phyloP scores from a whole-genome alignment of 352 stramenopile genomes.

The Phytophthora fragariae region DNA sequence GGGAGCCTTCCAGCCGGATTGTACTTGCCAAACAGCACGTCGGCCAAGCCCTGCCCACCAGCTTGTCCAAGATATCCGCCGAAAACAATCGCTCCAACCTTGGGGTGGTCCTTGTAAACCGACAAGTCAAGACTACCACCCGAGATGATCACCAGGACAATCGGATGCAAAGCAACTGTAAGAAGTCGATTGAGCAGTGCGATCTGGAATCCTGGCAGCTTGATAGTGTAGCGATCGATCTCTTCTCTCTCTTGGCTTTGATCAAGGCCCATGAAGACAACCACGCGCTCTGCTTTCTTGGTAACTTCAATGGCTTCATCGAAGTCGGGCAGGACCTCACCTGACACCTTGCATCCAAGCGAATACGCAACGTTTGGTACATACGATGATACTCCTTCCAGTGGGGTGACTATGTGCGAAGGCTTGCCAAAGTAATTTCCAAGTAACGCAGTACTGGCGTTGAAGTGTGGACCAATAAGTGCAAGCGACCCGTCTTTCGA shows the following conservation, averaged over 20 bases:
- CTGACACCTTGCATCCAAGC: constrained; percentile 65
- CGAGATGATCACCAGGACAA: constrained; percentile 85
- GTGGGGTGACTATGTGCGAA: constrained; percentile 66
- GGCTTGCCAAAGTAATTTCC: constrained; percentile 82
- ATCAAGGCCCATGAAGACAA: constrained; percentile 77
- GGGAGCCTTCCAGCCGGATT: constrained; percentile 75
- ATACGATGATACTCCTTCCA: constrained; percentile 51
- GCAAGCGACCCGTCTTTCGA: constrained; percentile 46
- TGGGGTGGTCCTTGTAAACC: constrained; percentile 60
- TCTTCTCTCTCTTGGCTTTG: constrained; percentile 73
- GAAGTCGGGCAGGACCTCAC: constrained; percentile 59
- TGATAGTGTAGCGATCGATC: constrained; percentile 66
- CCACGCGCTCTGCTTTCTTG: constrained; percentile 45
- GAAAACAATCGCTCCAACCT: constrained; percentile 75
- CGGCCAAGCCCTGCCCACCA: constrained; percentile 70
- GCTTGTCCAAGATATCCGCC: constrained; percentile 75
- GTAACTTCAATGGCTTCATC: constrained; percentile 51
- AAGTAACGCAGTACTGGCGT: constrained; percentile 60
- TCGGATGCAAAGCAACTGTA: constrained; percentile 47
- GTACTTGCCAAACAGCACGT: constrained; percentile 79
- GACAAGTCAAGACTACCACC: constrained; percentile 82
- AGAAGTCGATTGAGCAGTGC: constrained; percentile 69
- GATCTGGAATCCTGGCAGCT: constrained; percentile 69
- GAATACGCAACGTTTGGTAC: constrained; percentile 44
- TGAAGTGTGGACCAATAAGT: constrained; percentile 84